Base-by-base conservation (phyloP, 331 rosid genomes). In the Malus hybrid region DNA sequence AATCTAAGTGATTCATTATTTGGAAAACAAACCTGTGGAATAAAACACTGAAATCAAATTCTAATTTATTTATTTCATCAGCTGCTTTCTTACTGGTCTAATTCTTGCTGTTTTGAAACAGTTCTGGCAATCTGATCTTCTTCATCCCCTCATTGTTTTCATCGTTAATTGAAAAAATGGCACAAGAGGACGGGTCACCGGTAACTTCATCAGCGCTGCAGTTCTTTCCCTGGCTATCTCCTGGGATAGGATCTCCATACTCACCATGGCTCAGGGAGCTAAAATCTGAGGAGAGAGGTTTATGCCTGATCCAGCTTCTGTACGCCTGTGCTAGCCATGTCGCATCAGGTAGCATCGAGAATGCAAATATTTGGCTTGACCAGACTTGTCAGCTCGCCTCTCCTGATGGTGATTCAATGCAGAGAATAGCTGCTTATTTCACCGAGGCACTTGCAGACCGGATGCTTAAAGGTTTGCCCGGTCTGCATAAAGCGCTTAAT, bases 341-440 rank as follows among this genome's bases (percentile, higher is more conserved):
- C 5, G 95, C 97, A 14, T 71, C 89, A 0, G 93, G 96, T 22
- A 84, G 83, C 82, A 84, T 92, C 7, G 92, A 92, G 66, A 81
- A 85, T 50, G 96, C 99, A 34, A 91, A 94, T 52, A 69, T 81
- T 12, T 86, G 83, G 57, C 91, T 94, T 0, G 97, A 91, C 36
- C 83, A 81, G 30, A 91, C 86, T 70, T 88, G 96, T 70, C 93
- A 82, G 28, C 80, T 89, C 12, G 83, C 92, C 13, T 88, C 95
- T 9, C 89, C 96, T 14, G 88, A 88, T 56, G 96, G 96, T 0
- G 88, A 85, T 78, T 77, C 95, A 28, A 89, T 79, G 77, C 96
- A 94, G 79, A 84, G 96, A 34, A 81, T 90, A 44, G 95, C 90
- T 7, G 86, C 93, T 48, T 92, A 94, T 81, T 90, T 94, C 82